phyloP scores from a whole-genome alignment of 805 yeast species.

The Clavispora vitiphila region DNA sequence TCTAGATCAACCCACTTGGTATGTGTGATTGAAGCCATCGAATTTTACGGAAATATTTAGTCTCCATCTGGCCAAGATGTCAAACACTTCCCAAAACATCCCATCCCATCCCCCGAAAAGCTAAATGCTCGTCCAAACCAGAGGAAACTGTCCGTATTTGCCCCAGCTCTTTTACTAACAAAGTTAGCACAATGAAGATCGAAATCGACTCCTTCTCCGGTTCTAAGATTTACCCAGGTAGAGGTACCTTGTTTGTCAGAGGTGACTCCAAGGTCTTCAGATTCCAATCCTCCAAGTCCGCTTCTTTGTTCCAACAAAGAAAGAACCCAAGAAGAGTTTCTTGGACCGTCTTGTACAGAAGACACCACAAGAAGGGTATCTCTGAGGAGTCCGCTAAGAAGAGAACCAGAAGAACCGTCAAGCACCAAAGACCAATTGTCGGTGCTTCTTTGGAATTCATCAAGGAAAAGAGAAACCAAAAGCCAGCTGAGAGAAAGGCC shows the following conservation, averaged over 20 bases:
- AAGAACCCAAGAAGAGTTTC: conserved; percentile 99
- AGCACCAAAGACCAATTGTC: conserved; percentile 98
- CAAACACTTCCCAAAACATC: neutral
- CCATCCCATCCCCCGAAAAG: neutral
- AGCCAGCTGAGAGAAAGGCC: conserved; percentile 98
- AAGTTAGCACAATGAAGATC: conserved; percentile 76
- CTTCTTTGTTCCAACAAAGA: conserved; percentile 98
- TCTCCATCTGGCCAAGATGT: neutral
- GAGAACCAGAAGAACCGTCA: conserved; percentile 95
- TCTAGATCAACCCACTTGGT: conserved; percentile 16
- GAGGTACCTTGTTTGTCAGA: conserved; percentile 98
- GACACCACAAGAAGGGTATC: conserved; percentile 99
- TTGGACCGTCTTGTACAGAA: conserved; percentile 99
- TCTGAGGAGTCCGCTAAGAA: conserved; percentile 97
- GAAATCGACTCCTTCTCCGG: conserved; percentile 99
- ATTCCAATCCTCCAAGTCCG: conserved; percentile 96
- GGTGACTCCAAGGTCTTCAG: conserved; percentile 99
- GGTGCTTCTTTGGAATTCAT: conserved; percentile 99
- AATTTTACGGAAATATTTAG: neutral
- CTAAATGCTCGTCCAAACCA: neutral
- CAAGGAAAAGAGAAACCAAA: conserved; percentile 93
- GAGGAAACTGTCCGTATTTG: neutral
- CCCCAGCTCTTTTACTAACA: conserved; percentile 27
- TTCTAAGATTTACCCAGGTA: conserved; percentile 99
- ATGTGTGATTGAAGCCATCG: conserved; percentile 6